Base-by-base conservation (phyloP, 2,329 filamentous ascomycete species). In the Neofusicoccum laricinum region DNA sequence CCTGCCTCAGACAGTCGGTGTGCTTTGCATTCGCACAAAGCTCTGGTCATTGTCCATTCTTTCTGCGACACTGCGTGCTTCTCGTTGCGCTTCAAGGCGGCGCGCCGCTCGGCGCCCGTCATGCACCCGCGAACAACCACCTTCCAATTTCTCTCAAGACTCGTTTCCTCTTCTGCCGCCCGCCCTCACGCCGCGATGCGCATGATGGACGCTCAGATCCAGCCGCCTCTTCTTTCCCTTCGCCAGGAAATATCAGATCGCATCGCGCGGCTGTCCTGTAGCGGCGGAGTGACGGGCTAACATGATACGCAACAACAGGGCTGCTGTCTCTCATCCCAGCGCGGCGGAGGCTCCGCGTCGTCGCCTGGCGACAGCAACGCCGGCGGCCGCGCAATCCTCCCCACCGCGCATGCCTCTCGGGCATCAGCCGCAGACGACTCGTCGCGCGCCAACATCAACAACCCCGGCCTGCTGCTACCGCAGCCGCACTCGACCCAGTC, bases 391-490 rank as follows among this genome's bases (percentile, higher is more conserved):
- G 25, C 51, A 12, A 41, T 57, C 36, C 11, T 43, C 19, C 17
- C 45, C 17, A 50, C 21, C 19, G 21, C 14, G 17, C 59, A 21
- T 21, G 41, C 46, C 25, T 34, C 59, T 30, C 25, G 6, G 25
- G 15, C 48, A 12, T 25, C 30, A 21, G 58, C 34, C 21, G 36
- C 25, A 2, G 61, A 51, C 48, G 49, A 63, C 49, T 55, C 61
- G 25, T 63, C 61, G 49, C 49, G 61, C 61, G 49, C 61, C 19
- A 51, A 63, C 49, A 63, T 55, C 61, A 46, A 63, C 50, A 48
- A 55, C 17, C 61, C 61, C 6, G 32, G 38, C 49, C n/a, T 49
- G 34, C 48, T 38, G n/a, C 34, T 34, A 17, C 49, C 48, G 15
- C 61, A 63, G 36, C 48, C 59, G 7, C 61, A 63, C 38, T 63